Evolutionary conservation across 768 basidiomycete genomes (phyloP).

Genomic region (Pisolithus orientalis): DNA sequence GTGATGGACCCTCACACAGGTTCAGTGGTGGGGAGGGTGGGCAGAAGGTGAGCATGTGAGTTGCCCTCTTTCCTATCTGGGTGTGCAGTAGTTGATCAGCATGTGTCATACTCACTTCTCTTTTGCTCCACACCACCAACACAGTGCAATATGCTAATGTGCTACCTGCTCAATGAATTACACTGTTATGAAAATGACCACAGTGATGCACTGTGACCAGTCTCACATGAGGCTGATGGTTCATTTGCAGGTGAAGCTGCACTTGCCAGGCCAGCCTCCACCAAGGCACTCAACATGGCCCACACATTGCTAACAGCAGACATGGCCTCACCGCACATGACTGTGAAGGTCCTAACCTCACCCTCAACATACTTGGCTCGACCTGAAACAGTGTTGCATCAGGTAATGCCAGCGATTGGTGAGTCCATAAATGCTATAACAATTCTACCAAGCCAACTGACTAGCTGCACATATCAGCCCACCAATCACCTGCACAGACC

Average conservation of each 20-base stretch:
- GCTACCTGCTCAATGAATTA: constrained; percentile 25
- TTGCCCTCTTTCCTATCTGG: not conserved
- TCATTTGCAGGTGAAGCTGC: not conserved
- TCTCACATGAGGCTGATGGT: not conserved
- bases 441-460: no score
- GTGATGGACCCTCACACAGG: constrained; percentile 29
- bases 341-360: no score
- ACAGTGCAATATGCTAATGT: constrained; percentile 2
- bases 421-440: no score
- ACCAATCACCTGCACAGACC: no score
- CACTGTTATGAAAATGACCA: constrained; percentile 20
- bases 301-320: not conserved
- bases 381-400: no score
- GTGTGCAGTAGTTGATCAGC: no score
- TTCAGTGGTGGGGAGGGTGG: constrained; percentile 42
- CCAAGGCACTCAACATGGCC: not conserved
- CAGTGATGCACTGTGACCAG: constrained; percentile 8
- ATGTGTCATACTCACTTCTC: not conserved
- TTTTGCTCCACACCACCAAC: not conserved
- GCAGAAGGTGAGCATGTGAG: constrained; percentile 32
- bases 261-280: not conserved
- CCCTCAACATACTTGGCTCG: no score
- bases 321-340: not conserved
- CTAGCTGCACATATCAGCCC: no score
- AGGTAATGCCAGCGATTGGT: no score